A percentile compares a stretch with the other conserved stretches of the same genome.
Conservation (phyloP, 2,329 filamentous ascomycete species). For the Stagonosporopsis rhizophila region DNA sequence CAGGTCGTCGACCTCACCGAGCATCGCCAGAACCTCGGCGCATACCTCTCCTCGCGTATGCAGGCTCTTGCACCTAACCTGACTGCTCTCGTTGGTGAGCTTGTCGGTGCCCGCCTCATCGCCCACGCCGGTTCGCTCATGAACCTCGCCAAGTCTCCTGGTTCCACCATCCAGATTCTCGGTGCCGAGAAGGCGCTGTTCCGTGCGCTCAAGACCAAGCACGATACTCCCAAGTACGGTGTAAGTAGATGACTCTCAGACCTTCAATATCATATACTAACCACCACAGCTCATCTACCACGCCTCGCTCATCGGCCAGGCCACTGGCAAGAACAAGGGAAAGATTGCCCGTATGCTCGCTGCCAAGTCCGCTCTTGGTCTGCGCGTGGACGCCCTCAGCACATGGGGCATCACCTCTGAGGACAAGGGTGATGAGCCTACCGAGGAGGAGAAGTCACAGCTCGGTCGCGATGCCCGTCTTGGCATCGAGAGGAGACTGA, state of each 20-base stretch:
- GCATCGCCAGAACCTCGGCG: constrained; percentile 78
- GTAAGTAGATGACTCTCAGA: constrained; percentile 46
- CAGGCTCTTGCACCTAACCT: constrained; percentile 95
- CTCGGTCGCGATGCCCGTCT: constrained; percentile 76
- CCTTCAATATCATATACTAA: not conserved
- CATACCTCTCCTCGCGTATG: constrained; percentile 92
- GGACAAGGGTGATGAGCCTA: constrained; percentile 58
- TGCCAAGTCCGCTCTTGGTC: constrained; percentile 89
- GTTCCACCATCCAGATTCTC: constrained; percentile 95
- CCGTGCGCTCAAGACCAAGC: constrained; percentile 98
- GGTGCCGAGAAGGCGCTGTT: constrained; percentile 99
- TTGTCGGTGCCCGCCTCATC: constrained; percentile 93
- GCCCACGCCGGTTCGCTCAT: constrained; percentile 93
- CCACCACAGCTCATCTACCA: constrained; percentile 68
- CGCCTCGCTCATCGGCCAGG: constrained; percentile 82
- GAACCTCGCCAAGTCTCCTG: constrained; percentile 92
- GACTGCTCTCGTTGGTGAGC: constrained; percentile 88
- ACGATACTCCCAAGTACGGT: constrained; percentile 98
- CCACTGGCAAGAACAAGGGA: constrained; percentile 97
- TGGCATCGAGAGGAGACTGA: constrained; percentile 77
- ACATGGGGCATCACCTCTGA: constrained; percentile 73
- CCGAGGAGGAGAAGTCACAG: constrained; percentile 87
- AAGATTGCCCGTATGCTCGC: constrained; percentile 98
- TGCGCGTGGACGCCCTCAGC: constrained; percentile 88
- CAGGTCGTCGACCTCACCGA: constrained; percentile 93